Percentiles rank a stretch among this genome's conserved stretches.
phyloP scores from a whole-genome alignment of 2,329 filamentous ascomycete genomes.

The Bipolaris victoriae region DNA sequence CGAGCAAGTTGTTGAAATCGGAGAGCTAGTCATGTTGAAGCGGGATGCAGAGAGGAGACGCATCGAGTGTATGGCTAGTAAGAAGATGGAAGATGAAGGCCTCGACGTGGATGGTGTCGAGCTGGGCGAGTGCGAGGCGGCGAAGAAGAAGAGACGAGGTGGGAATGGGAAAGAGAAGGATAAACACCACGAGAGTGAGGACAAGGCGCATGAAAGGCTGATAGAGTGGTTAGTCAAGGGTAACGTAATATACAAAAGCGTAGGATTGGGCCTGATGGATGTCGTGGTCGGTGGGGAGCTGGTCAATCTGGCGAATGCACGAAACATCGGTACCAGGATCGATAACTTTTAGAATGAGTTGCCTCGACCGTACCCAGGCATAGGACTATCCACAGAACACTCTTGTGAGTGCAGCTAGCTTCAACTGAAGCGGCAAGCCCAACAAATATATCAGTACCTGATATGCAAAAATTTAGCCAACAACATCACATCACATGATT shows the following conservation, averaged over 20 bases:
- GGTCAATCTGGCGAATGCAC: conserved; percentile 61
- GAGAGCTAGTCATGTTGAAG: conserved; percentile 75
- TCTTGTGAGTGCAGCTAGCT: conserved; percentile 17
- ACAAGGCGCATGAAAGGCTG: conserved; percentile 51
- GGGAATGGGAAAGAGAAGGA: conserved; percentile 59
- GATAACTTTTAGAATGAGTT: conserved; percentile 50
- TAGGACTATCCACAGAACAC: not conserved
- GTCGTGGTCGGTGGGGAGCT: conserved; percentile 67
- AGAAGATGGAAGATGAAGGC: conserved; percentile 68
- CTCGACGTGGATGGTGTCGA: conserved; percentile 75
- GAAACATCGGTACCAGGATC: conserved; percentile 62
- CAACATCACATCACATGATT: conserved; percentile 21
- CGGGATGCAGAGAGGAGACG: conserved; percentile 55
- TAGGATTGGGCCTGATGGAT: conserved; percentile 73
- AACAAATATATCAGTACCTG: not conserved
- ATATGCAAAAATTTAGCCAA: not conserved
- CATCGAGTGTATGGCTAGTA: conserved; percentile 39
- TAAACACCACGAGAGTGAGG: conserved; percentile 27
- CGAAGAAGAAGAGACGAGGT: conserved; percentile 57
- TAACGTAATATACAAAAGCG: conserved; percentile 73
- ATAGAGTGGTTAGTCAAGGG: conserved; percentile 67
- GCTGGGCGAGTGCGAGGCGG: conserved; percentile 69
- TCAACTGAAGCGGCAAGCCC: too few relatives aligned
- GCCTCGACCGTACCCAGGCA: not conserved
- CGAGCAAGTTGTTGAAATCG: conserved; percentile 82